Evolutionary conservation across 495 filamentous ascomycete genomes (phyloP).

Genomic region (Hyaloscypha finlandica): DNA sequence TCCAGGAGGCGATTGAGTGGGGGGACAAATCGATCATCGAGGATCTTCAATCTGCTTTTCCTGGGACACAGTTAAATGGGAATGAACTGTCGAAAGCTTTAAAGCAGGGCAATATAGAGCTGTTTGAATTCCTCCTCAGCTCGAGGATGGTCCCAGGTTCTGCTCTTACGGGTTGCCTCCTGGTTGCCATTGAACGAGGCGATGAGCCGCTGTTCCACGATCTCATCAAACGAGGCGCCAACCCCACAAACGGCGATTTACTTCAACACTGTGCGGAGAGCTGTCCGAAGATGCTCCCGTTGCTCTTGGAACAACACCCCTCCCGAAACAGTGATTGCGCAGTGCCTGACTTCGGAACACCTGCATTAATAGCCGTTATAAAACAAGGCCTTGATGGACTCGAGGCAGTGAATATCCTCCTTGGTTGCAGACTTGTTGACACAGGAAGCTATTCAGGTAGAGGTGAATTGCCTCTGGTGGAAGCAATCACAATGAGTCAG

Average conservation of each 20-base stretch:
- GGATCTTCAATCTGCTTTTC: not conserved
- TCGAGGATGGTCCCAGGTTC: not conserved
- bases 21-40: slow-evolving; percentile 5
- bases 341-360: not conserved
- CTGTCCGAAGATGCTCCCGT: not conserved
- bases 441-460: not conserved
- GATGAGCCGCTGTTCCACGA: not conserved
- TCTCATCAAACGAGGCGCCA: slow-evolving; percentile 4
- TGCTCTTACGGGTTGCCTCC: not conserved
- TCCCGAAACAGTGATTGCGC: not conserved
- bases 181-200: not conserved
- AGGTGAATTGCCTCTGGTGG: not conserved
- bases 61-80: too few relatives aligned
- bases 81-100: not conserved
- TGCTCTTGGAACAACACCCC: not conserved
- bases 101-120: not conserved
- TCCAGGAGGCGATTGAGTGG: not conserved
- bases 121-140: not conserved
- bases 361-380: too few relatives aligned
- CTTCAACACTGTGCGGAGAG: not conserved
- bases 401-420: slow-evolving; percentile 1
- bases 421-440: slow-evolving; percentile 1
- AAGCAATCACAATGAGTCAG: not conserved
- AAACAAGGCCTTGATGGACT: too few relatives aligned
- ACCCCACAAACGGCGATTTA: not conserved